Evolutionary conservation across 306 rosid species (phyloP).

Genomic region (Citrullus colocynthis): DNA sequence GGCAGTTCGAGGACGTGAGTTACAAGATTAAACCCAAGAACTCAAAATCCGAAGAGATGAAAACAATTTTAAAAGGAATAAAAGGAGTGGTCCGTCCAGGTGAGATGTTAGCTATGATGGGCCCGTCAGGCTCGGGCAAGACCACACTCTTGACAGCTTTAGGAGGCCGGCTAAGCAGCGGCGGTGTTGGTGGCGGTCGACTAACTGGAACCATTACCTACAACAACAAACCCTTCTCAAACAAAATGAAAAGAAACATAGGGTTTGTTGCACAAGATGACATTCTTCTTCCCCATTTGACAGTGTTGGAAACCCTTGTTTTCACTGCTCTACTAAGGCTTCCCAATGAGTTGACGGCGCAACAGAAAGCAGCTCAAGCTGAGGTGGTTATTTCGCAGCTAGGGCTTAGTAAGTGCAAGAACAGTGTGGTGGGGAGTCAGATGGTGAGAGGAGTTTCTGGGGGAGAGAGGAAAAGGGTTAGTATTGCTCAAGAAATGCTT

Average conservation of each 20-base stretch:
- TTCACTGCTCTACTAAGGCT: conserved; percentile 66
- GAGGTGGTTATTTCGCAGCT: conserved; percentile 40
- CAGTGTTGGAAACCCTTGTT: conserved; percentile 49
- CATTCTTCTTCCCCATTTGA: conserved; percentile 19
- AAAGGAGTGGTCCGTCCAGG: conserved; percentile 55
- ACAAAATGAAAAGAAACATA: conserved; percentile 30
- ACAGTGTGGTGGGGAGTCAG: conserved; percentile 33
- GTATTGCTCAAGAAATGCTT: conserved; percentile 70
- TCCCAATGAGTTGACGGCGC: conserved; percentile 26
- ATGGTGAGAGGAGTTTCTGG: conserved; percentile 55
- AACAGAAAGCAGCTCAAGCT: conserved; percentile 27
- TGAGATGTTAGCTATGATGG: conserved; percentile 69
- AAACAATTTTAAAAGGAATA: conserved; percentile 39
- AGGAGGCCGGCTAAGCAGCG: conserved; percentile 48
- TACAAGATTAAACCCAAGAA: conserved; percentile 32
- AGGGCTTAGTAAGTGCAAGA: conserved; percentile 46
- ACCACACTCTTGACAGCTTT: conserved; percentile 62
- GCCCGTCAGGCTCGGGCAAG: conserved; percentile 88
- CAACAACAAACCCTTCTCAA: conserved; percentile 32
- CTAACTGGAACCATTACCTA: conserved; percentile 28
- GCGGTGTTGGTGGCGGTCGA: conserved; percentile 1
- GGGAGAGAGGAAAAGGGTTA: conserved; percentile 77
- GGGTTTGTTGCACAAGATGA: conserved; percentile 83
- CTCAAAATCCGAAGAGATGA: conserved; percentile 18
- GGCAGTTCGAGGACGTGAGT: conserved; percentile 50